Percentiles rank a stretch among this genome's conserved stretches.
Evolutionary conservation across 2,329 filamentous ascomycete genomes (phyloP).

Genomic region (Colletotrichum magnum): DNA sequence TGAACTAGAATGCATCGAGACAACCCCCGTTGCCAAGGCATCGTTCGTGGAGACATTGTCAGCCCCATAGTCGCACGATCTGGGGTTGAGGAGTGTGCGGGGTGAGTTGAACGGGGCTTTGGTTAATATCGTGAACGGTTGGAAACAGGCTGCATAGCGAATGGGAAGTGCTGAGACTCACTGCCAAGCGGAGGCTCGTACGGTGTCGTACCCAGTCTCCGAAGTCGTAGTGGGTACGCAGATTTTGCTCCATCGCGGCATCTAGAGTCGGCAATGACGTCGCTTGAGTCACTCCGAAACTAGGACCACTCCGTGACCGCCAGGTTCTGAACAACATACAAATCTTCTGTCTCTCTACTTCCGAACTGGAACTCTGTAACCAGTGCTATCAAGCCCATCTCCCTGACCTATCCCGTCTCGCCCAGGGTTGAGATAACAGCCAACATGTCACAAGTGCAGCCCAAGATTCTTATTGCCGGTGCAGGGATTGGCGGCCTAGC

Average conservation of each 20-base stretch:
- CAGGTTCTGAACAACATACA: neutral
- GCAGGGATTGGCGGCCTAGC: constrained; percentile 40
- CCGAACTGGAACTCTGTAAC: neutral
- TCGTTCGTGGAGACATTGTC: no score
- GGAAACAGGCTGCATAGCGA: neutral
- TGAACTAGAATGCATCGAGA: no score
- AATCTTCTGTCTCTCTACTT: neutral
- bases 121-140: neutral
- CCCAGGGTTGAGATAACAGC: neutral
- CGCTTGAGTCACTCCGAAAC: neutral
- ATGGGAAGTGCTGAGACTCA: neutral
- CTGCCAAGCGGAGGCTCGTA: neutral
- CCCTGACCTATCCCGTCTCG: neutral
- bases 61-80: neutral
- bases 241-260: neutral
- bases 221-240: neutral
- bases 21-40: no score
- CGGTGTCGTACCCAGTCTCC: neutral
- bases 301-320: neutral
- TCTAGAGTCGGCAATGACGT: neutral
- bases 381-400: neutral
- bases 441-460: constrained; percentile 8
- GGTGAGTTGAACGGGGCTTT: no score
- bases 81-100: neutral
- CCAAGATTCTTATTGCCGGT: constrained; percentile 47